Evolutionary conservation across 345 rosid genomes (phyloP).

Genomic region (Salix caprea): DNA sequence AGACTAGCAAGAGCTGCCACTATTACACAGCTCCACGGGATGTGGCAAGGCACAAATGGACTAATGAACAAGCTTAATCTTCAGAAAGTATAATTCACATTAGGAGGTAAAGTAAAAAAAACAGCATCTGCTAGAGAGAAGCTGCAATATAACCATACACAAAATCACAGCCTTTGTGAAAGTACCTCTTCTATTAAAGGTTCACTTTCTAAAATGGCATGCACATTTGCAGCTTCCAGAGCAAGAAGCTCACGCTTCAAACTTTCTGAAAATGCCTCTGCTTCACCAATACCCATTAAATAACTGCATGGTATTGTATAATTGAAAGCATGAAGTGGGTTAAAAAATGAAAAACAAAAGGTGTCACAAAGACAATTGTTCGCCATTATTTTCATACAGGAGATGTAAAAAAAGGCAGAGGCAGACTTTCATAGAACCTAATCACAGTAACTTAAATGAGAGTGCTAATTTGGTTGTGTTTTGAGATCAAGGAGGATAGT

Average conservation of each 20-base stretch:
- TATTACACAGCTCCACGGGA: background rate
- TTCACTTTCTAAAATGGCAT: constrained; percentile 96
- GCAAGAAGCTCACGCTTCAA: constrained; percentile 97
- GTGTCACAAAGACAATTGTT: background rate
- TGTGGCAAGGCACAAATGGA: background rate
- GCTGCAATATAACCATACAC: background rate
- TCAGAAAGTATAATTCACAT: background rate
- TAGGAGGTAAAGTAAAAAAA: background rate
- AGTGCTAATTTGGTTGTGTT: background rate
- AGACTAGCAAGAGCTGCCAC: background rate
- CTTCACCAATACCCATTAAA: constrained; percentile 98
- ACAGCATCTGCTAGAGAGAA: background rate
- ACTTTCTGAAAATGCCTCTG: constrained; percentile 97
- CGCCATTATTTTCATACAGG: background rate
- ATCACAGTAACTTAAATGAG: background rate
- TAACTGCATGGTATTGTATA: constrained; percentile 48
- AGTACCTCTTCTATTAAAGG: constrained; percentile 84
- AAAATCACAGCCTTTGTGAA: constrained; percentile 7
- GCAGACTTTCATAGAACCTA: background rate
- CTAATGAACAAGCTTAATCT: background rate
- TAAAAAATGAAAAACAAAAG: background rate
- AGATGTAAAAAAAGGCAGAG: background rate
- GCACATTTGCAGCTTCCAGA: constrained; percentile 97
- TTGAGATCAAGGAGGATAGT: background rate
- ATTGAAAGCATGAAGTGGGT: constrained; percentile 3